Evolutionary conservation across 768 basidiomycete species (phyloP).

Genomic region (Leucosporidium yakuticum): DNA sequence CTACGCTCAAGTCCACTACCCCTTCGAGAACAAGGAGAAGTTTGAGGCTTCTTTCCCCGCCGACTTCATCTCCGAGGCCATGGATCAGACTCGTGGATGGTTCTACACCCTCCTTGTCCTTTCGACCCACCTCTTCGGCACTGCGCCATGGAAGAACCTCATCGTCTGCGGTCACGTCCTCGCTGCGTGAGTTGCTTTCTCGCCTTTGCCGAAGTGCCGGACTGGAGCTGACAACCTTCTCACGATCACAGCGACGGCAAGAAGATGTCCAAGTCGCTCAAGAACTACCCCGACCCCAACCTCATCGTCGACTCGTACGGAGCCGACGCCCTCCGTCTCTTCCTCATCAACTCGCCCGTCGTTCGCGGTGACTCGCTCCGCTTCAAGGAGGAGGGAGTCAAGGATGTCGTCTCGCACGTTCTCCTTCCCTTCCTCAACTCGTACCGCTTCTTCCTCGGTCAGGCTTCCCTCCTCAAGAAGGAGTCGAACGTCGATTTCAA

Average conservation of each 20-base stretch:
- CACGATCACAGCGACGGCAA: conserved; percentile 61
- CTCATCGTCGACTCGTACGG: conserved; percentile 83
- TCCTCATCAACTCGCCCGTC: conserved; percentile 97
- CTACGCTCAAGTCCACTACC: conserved; percentile 93
- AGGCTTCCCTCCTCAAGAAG: conserved; percentile 79
- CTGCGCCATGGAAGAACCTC: conserved; percentile 95
- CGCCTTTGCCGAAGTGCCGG: neutral
- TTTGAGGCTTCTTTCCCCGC: conserved; percentile 86
- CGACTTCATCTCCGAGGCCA: conserved; percentile 95
- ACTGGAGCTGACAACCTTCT: neutral
- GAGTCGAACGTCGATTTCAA: conserved; percentile 66
- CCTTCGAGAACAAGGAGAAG: conserved; percentile 88
- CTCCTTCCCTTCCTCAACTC: conserved; percentile 97
- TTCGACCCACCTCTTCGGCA: conserved; percentile 88
- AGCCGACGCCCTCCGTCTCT: conserved; percentile 94
- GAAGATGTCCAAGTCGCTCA: conserved; percentile 98
- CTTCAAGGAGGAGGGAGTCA: conserved; percentile 96
- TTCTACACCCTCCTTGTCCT: conserved; percentile 97
- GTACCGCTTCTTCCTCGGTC: conserved; percentile 98
- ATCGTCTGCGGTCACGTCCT: conserved; percentile 94
- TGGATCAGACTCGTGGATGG: conserved; percentile 99
- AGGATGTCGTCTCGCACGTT: conserved; percentile 92
- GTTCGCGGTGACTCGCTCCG: conserved; percentile 95
- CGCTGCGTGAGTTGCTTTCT: conserved; percentile 61
- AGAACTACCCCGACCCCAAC: conserved; percentile 95